Conservation (phyloP, 192 early-diverging fungal species). For the Backusella parvicylindrica region DNA sequence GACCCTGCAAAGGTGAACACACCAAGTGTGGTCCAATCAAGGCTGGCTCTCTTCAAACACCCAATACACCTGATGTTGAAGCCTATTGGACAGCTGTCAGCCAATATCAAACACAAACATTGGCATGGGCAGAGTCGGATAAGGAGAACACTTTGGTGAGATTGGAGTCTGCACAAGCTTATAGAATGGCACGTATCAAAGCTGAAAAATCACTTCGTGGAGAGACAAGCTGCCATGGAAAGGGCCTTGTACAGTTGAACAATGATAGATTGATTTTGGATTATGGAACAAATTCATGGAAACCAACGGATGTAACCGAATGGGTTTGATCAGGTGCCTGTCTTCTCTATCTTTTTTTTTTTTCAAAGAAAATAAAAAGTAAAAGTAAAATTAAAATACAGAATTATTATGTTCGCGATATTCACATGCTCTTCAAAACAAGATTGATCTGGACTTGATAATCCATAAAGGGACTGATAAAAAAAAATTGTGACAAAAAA, state of each 20-base stretch:
- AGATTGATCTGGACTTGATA: no score
- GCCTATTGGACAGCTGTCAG: neutral
- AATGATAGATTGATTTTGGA: neutral
- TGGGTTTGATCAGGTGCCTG: neutral
- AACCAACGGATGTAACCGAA: neutral
- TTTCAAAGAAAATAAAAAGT: neutral
- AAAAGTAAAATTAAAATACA: no score
- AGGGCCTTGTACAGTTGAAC: neutral
- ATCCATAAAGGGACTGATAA: no score
- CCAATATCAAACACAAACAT: slow-evolving; percentile 4
- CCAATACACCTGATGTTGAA: neutral
- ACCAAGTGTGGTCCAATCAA: neutral
- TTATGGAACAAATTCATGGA: neutral
- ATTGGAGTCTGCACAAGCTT: neutral
- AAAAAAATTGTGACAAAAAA: no score
- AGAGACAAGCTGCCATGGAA: neutral
- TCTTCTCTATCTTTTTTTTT: neutral
- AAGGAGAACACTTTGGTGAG: neutral
- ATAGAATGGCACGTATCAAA: slow-evolving; percentile 6
- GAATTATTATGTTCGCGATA: no score
- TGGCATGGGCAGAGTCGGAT: neutral
- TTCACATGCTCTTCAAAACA: no score
- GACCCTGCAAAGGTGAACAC: neutral
- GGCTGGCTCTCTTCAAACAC: neutral
- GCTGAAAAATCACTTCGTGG: neutral